A percentile compares a stretch with the other conserved stretches of the same genome.
phyloP scores from a whole-genome alignment of 2,329 filamentous ascomycete species.

The Fusarium falciforme region DNA sequence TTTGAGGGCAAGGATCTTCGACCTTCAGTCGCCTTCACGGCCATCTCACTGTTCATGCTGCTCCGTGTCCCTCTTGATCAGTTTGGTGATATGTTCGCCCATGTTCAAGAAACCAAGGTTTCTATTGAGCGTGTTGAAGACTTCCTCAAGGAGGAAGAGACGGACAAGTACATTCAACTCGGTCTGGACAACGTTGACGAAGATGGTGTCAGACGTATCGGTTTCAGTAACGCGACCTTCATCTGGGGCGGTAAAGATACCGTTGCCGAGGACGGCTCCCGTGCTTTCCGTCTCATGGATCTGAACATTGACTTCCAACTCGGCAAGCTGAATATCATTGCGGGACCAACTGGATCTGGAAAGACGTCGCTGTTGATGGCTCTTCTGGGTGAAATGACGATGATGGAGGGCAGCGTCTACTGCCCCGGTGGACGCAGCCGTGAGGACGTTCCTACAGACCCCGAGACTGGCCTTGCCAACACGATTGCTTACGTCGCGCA shows the following conservation, averaged over 20 bases:
- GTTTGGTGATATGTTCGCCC: slow-evolving; percentile 97
- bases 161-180: slow-evolving; percentile 92
- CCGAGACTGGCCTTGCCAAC: slow-evolving; percentile 87
- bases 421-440: slow-evolving; percentile 87
- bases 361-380: slow-evolving; percentile 98
- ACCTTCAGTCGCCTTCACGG: slow-evolving; percentile 94
- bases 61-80: slow-evolving; percentile 94
- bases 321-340: slow-evolving; percentile 90
- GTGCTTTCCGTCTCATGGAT: slow-evolving; percentile 85
- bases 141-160: slow-evolving; percentile 93
- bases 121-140: slow-evolving; percentile 97
- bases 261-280: slow-evolving; percentile 72
- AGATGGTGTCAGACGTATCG: slow-evolving; percentile 79
- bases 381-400: slow-evolving; percentile 93
- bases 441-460: slow-evolving; percentile 84
- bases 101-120: slow-evolving; percentile 97
- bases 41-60: slow-evolving; percentile 94
- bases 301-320: slow-evolving; percentile 85
- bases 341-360: slow-evolving; percentile 91
- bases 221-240: slow-evolving; percentile 85
- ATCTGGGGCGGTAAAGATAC: slow-evolving; percentile 83
- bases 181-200: slow-evolving; percentile 76
- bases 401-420: slow-evolving; percentile 82
- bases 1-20: slow-evolving; percentile 90
- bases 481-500: slow-evolving; percentile 97